phyloP scores from a whole-genome alignment of 345 rosid genomes.

The Salix purpurea region DNA sequence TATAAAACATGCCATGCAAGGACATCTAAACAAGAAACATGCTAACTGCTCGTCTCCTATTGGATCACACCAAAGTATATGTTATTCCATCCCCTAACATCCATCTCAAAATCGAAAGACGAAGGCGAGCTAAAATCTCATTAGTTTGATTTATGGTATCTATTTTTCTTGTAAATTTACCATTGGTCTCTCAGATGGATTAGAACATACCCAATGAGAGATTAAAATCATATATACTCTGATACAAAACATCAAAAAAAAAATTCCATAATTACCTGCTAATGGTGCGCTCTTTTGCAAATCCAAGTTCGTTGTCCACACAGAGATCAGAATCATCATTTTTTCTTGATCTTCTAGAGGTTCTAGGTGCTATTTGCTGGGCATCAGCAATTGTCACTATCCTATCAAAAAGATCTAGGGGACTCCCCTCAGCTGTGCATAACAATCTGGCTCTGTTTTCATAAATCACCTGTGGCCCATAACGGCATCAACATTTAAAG shows the following conservation, averaged over 20 bases:
- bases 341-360: constrained; percentile 75
- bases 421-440: constrained; percentile 87
- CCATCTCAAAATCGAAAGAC: neutral
- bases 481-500: too few relatives aligned
- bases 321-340: constrained; percentile 76
- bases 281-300: constrained; percentile 94
- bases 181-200: neutral
- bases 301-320: constrained; percentile 91
- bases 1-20: neutral
- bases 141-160: neutral
- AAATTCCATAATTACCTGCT: constrained; percentile 55
- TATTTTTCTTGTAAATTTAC: neutral
- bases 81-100: neutral
- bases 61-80: neutral
- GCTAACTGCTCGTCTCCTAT: too few relatives aligned
- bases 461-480: constrained; percentile 82
- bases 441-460: constrained; percentile 76
- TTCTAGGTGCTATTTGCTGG: constrained; percentile 66
- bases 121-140: neutral
- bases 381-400: constrained; percentile 79
- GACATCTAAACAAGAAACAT: neutral
- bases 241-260: neutral
- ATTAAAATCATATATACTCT: neutral
- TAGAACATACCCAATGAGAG: neutral
- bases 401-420: constrained; percentile 61